Evolutionary conservation across 202 grass and related monocot genomes (phyloP).

Genomic region (Zizania palustris): DNA sequence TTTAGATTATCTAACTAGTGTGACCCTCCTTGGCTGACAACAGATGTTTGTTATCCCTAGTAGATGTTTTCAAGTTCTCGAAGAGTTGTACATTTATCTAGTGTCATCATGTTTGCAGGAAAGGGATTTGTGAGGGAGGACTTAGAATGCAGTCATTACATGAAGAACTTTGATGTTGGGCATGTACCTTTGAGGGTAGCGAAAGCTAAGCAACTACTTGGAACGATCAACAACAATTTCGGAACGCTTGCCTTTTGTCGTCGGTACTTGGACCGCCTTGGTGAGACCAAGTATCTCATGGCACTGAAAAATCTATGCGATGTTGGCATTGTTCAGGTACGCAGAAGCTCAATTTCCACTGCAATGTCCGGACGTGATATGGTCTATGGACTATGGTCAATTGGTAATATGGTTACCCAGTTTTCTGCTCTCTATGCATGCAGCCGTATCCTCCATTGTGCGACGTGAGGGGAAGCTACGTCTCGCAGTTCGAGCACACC

Average conservation of each 20-base stretch:
- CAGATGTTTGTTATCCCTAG: not conserved
- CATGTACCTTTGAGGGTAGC: conserved; percentile 88
- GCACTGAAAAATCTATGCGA: conserved; percentile 94
- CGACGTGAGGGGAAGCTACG: conserved; percentile 88
- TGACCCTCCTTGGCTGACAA: not conserved
- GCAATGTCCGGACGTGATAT: not conserved
- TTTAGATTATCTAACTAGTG: too few species aligned
- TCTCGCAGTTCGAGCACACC: conserved; percentile 95
- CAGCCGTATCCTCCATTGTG: conserved; percentile 89
- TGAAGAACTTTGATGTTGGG: conserved; percentile 95
- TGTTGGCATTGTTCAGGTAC: conserved; percentile 75
- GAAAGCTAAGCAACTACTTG: conserved; percentile 82
- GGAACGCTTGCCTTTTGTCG: conserved; percentile 91
- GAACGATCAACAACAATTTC: conserved; percentile 93
- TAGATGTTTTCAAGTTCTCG: not conserved
- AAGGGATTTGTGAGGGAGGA: conserved; percentile 94
- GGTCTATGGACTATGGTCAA: not conserved
- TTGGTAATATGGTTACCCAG: not conserved
- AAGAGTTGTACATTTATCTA: conserved; percentile 8
- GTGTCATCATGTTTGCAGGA: conserved; percentile 48
- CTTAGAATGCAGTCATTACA: conserved; percentile 96
- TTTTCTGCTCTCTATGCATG: conserved; percentile 37
- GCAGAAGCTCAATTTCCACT: not conserved
- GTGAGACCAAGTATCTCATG: conserved; percentile 97
- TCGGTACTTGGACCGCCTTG: conserved; percentile 83